A percentile compares a stretch with the other conserved stretches of the same genome.
Conservation (phyloP, 2,329 filamentous ascomycete species). For the Venturia effusa region DNA sequence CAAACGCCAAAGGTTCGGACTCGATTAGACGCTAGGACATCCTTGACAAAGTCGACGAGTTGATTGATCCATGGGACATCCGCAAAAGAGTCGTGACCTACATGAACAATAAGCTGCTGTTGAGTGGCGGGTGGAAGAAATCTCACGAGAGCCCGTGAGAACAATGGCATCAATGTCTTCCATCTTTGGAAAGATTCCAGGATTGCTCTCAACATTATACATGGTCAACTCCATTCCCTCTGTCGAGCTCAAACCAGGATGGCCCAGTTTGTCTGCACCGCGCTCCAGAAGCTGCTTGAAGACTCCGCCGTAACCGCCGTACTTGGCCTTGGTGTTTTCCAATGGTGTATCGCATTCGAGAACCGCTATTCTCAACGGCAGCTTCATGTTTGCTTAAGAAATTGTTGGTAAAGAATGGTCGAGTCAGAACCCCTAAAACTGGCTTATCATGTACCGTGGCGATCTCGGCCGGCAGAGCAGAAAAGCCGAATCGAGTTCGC, state of each 20-base stretch:
- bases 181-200: constrained; percentile 58
- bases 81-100: constrained; percentile 64
- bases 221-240: constrained; percentile 46
- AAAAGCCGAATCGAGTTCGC: background rate
- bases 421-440: background rate
- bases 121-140: background rate
- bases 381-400: constrained; percentile 8
- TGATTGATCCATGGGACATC: constrained; percentile 64
- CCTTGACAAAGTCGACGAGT: constrained; percentile 56
- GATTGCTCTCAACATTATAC: constrained; percentile 60
- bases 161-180: constrained; percentile 71
- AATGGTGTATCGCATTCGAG: constrained; percentile 79
- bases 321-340: constrained; percentile 50
- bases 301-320: constrained; percentile 59
- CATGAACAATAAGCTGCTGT: background rate
- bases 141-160: constrained; percentile 58
- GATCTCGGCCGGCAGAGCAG: background rate
- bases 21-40: constrained; percentile 48
- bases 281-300: constrained; percentile 41
- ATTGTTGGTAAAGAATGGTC: background rate
- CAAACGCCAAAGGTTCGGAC: constrained; percentile 71
- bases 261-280: constrained; percentile 38
- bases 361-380: constrained; percentile 61
- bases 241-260: constrained; percentile 22
- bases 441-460: background rate